Evolutionary conservation across 805 yeast genomes (phyloP).

Genomic region (Ogataea haglerorum): DNA sequence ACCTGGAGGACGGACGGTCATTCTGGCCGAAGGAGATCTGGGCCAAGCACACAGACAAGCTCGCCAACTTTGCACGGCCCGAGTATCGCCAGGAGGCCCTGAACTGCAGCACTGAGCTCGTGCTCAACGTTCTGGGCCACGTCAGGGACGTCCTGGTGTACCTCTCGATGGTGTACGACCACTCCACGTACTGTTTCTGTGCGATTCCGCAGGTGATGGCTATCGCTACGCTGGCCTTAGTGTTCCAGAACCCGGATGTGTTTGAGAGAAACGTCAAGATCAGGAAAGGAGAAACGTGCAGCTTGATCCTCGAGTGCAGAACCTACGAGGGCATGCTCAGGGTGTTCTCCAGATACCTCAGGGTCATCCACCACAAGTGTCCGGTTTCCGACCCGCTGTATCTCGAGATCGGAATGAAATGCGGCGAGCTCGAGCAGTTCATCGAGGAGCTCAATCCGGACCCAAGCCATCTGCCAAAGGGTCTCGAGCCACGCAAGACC

Average conservation of each 20-base stretch:
- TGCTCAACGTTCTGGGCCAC: constrained; percentile 73
- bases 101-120: constrained; percentile 76
- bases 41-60: constrained; percentile 68
- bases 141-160: constrained; percentile 73
- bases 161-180: constrained; percentile 73
- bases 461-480: constrained; percentile 49
- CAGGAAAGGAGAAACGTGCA: constrained; percentile 83
- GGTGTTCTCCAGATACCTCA: constrained; percentile 73
- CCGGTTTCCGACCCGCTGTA: constrained; percentile 83
- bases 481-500: constrained; percentile 45
- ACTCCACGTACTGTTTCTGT: constrained; percentile 83
- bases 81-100: constrained; percentile 54
- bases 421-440: constrained; percentile 87
- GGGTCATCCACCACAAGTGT: constrained; percentile 74
- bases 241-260: constrained; percentile 76
- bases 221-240: constrained; percentile 84
- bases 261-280: constrained; percentile 76
- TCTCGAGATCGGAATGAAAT: constrained; percentile 73
- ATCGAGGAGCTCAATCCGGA: constrained; percentile 73
- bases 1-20: constrained; percentile 83
- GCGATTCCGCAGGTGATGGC: constrained; percentile 99
- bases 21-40: constrained; percentile 97
- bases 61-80: constrained; percentile 56
- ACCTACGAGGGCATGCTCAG: constrained; percentile 70
- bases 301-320: constrained; percentile 68